These are phyloP conservation scores for Oryza glumipatula DNA, from an alignment of 176 grass and related monocot species.

Conservation along the genomic window DNA sequence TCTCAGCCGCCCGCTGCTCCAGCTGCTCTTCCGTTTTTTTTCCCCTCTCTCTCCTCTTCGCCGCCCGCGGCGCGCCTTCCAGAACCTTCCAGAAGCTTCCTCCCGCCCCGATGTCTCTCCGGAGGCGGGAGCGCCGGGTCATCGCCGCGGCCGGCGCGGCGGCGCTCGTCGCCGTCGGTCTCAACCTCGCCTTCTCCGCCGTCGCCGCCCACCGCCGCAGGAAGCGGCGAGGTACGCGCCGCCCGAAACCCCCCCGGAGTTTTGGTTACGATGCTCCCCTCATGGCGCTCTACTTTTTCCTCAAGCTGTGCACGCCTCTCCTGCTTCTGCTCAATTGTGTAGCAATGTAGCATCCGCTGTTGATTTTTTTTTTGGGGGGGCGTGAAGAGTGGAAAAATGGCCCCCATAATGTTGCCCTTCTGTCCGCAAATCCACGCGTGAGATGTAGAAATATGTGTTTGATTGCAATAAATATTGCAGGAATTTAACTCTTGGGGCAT, in stretches of 20 bases:
- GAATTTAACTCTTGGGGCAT: neutral
- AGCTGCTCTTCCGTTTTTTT: conserved; percentile 3
- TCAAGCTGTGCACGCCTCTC: neutral
- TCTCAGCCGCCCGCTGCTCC: neutral
- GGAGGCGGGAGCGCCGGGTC: conserved; percentile 52
- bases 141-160: conserved; percentile 66
- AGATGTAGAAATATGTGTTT: neutral
- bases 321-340: neutral
- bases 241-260: neutral
- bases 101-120: conserved; percentile 47
- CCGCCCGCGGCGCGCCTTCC: neutral
- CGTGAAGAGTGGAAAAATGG: neutral
- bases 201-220: conserved; percentile 57
- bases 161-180: conserved; percentile 77
- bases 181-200: conserved; percentile 88
- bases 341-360: conserved; percentile 25
- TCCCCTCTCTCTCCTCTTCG: conserved; percentile 4
- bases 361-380: neutral
- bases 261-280: neutral
- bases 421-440: neutral
- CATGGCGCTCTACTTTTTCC: neutral
- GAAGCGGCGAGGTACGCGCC: conserved; percentile 63
- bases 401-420: neutral
- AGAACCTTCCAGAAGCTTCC: conserved; percentile 25
- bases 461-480: neutral